Conservation (phyloP, 768 basidiomycete genomes). For the Glaciozyma antarctica region DNA sequence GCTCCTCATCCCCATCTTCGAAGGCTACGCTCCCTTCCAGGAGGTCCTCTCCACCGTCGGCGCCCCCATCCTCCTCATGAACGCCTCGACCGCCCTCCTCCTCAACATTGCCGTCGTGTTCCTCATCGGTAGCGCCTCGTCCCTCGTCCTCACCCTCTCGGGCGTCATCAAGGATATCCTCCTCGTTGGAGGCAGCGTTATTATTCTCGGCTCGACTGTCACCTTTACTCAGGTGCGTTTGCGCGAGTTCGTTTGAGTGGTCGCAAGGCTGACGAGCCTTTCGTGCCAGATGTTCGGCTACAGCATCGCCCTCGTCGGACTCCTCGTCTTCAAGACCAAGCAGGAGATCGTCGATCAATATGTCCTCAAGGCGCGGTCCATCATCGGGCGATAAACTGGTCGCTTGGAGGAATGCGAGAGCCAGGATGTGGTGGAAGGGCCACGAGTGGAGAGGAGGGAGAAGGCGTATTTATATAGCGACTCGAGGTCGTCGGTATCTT, state of each 20-base stretch:
- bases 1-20: conserved; percentile 76
- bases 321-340: conserved; percentile 41
- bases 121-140: conserved; percentile 53
- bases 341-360: conserved; percentile 30
- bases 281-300: conserved; percentile 51
- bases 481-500: too few relatives aligned
- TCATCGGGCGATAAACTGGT: conserved; percentile 16
- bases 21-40: conserved; percentile 77
- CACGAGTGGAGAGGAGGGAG: too few relatives aligned
- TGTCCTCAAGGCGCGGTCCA: conserved; percentile 14
- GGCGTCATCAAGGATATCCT: conserved; percentile 70
- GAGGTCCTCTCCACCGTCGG: conserved; percentile 54
- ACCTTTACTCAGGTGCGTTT: conserved; percentile 64
- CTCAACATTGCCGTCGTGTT: conserved; percentile 91
- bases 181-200: conserved; percentile 79
- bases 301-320: conserved; percentile 71
- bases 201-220: conserved; percentile 70
- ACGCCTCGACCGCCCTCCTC: conserved; percentile 71
- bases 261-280: conserved; percentile 4
- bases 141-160: conserved; percentile 80
- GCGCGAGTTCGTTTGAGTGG: not conserved
- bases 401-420: too few relatives aligned
- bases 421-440: too few relatives aligned
- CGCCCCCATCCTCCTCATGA: conserved; percentile 62
- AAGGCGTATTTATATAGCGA: too few relatives aligned